Evolutionary conservation across 768 basidiomycete genomes (phyloP).

Genomic region (Boletus coccyginus): DNA sequence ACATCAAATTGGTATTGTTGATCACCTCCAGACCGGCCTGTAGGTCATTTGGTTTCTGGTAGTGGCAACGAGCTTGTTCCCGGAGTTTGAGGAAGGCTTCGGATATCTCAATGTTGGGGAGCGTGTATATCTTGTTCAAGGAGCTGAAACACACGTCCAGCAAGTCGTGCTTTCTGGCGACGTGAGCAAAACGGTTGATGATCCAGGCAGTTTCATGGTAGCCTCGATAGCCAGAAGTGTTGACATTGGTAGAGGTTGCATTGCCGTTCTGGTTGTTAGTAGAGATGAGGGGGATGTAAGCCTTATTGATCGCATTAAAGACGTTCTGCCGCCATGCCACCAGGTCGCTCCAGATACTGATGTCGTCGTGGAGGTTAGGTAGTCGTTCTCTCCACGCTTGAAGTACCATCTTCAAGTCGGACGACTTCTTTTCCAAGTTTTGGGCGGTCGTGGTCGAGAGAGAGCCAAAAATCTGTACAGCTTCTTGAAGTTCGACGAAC

Average conservation of each 20-base stretch:
- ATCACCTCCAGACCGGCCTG: slow-evolving; percentile 96
- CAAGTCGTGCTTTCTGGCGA: slow-evolving; percentile 94
- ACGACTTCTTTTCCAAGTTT: slow-evolving; percentile 93
- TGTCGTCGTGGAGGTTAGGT: slow-evolving; percentile 95
- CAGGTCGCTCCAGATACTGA: slow-evolving; percentile 98
- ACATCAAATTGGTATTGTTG: slow-evolving; percentile 99
- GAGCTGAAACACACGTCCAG: slow-evolving; percentile 94
- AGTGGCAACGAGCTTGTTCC: slow-evolving; percentile 97
- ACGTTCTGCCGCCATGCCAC: slow-evolving; percentile 99
- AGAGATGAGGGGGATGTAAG: slow-evolving; percentile 88
- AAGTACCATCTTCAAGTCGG: slow-evolving; percentile 93
- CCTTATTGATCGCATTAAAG: slow-evolving; percentile 94
- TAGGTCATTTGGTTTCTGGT: slow-evolving; percentile 91
- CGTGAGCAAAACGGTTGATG: slow-evolving; percentile 98
- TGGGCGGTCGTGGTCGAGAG: slow-evolving; percentile 80
- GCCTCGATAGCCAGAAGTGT: slow-evolving; percentile 90
- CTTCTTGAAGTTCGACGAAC: slow-evolving; percentile 96
- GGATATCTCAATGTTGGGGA: slow-evolving; percentile 99
- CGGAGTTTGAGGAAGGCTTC: slow-evolving; percentile 98
- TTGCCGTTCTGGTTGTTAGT: slow-evolving; percentile 50
- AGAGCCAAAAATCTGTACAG: slow-evolving; percentile 90
- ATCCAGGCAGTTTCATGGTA: slow-evolving; percentile 99
- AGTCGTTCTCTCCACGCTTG: slow-evolving; percentile 97
- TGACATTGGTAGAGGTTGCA: slow-evolving; percentile 55
- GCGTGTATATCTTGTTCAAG: slow-evolving; percentile 95